Evolutionary conservation across 2,329 filamentous ascomycete species (phyloP), one percentile per base, ranked within the genome.

Genomic region (Talaromyces sp.): DNA sequence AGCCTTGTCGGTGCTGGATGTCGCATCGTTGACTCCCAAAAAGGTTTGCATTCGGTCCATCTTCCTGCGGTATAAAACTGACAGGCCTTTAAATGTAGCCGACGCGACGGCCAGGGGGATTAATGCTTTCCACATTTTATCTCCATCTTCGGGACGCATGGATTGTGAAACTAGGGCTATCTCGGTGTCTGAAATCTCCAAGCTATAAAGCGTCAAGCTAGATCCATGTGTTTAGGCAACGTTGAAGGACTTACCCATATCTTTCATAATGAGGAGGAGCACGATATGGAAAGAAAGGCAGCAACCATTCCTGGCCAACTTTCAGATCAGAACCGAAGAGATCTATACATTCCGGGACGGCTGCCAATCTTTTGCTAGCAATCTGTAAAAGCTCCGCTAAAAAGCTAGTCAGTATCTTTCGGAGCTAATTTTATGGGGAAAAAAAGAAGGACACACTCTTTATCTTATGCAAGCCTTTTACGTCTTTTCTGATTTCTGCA

Each of bases 381-480:
- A 80, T 76, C 85, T 84, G 89, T 71, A 90, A 87, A 1, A 87
- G 86, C 65, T 88, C 86, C 14, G 68, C 61, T 62, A n/a, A 27
- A 31, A 59, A 23, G 14, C 16, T 3, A n/a, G 56, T 44, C 30
- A 55, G 51, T 28, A n/a, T 9, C n/a, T 9, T 16, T n/a, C 42
- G 16, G 4, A 23, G 1, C 9, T 47, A 9, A 7, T 44, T 44
- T 7, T 5, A 18, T 5, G 16, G 40, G 3, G 18, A 42, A 42
- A 31, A 57, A 28, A 27, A 44, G 16, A 42, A 9, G 12, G 85
- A 57, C 64, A 18, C 62, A 70, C 83, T 68, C 68, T 78, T 79
- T 31, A 88, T 80, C 27, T 76, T 70, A 18, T 79, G 68, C 28
- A 83, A 75, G 9, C 82, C 75, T 51, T 81, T 72, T 14, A 69